Evolutionary conservation across 1,284 basidiomycete genomes (phyloP).

Genomic region (Sporisorium reilianum): DNA sequence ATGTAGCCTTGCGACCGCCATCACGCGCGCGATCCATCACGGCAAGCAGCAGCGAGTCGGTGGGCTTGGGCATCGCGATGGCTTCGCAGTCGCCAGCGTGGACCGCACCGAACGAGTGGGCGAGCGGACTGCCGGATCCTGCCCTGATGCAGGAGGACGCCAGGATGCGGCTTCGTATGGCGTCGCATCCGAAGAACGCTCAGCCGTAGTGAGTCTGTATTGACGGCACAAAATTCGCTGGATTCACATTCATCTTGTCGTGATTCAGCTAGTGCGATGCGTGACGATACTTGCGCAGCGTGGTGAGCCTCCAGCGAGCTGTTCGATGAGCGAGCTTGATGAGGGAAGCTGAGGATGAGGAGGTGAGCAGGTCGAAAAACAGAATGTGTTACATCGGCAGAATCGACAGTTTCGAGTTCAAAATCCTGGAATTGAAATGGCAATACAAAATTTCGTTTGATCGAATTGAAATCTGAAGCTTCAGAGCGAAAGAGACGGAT

Average conservation of each 20-base stretch:
- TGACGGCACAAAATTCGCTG: not conserved
- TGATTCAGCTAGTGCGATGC: not conserved
- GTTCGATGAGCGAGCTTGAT: not conserved
- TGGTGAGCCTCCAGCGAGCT: not conserved
- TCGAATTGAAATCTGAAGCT: constrained; percentile 17
- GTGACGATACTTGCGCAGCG: not conserved
- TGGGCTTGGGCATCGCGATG: constrained; percentile 27
- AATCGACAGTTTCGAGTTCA: not conserved
- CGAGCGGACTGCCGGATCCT: constrained; percentile 20
- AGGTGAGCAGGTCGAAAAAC: not conserved
- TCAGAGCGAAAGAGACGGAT: not conserved
- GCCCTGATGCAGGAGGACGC: constrained; percentile 25
- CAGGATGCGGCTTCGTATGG: constrained; percentile 37
- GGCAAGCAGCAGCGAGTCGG: constrained; percentile 6
- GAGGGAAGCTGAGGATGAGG: not conserved
- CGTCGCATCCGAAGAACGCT: constrained; percentile 4
- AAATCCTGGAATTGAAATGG: not conserved
- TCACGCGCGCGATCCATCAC: not conserved
- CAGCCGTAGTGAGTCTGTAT: not conserved
- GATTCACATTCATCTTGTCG: not conserved
- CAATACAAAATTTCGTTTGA: constrained; percentile 24
- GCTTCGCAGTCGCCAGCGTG: constrained; percentile 10
- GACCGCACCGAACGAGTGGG: constrained; percentile 23
- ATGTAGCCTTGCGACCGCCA: constrained; percentile 1
- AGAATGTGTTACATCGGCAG: not conserved